A percentile compares a stretch with the other conserved stretches of the same genome.
These are phyloP conservation scores for Ilyonectria mors-panacis DNA, from an alignment of 2,329 filamentous ascomycete genomes.

Conservation along the genomic window DNA sequence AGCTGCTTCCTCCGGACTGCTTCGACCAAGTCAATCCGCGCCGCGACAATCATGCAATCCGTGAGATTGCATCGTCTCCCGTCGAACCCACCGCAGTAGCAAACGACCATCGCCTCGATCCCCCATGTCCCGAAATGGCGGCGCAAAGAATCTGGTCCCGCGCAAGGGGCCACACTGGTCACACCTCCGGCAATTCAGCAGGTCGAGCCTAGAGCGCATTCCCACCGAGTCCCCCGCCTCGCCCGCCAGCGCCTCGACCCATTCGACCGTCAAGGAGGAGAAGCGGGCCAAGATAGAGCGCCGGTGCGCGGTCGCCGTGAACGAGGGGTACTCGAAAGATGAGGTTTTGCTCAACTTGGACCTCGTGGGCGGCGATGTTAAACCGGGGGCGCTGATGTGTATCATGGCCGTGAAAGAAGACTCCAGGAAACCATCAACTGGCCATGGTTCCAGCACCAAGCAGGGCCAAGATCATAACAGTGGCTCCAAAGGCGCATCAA, in stretches of 20 bases:
- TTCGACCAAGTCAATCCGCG: slow-evolving; percentile 30
- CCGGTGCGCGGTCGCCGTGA: slow-evolving; percentile 70
- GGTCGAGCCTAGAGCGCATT: slow-evolving; percentile 61
- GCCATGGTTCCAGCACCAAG: slow-evolving; percentile 53
- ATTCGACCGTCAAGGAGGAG: slow-evolving; percentile 61
- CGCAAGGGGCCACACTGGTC: slow-evolving; percentile 66
- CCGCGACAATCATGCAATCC: slow-evolving; percentile 42
- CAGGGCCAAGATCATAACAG: slow-evolving; percentile 49
- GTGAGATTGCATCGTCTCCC: slow-evolving; percentile 34
- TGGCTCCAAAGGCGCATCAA: slow-evolving; percentile 39
- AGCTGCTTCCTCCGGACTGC: slow-evolving; percentile 28
- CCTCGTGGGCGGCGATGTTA: slow-evolving; percentile 74
- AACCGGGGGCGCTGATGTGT: slow-evolving; percentile 79
- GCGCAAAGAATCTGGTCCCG: slow-evolving; percentile 49
- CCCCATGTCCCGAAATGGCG: slow-evolving; percentile 50
- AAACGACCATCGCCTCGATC: slow-evolving; percentile 38
- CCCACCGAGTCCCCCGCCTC: slow-evolving; percentile 59
- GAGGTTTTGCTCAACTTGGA: slow-evolving; percentile 86
- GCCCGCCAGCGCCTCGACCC: slow-evolving; percentile 65
- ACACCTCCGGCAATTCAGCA: slow-evolving; percentile 69
- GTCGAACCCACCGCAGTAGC: slow-evolving; percentile 39
- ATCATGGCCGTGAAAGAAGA: slow-evolving; percentile 75
- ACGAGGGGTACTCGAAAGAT: slow-evolving; percentile 83
- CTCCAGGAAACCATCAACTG: slow-evolving; percentile 52
- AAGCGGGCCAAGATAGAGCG: slow-evolving; percentile 58